phyloP scores from a whole-genome alignment of 2,329 filamentous ascomycete genomes.

The Volutella citrinella region DNA sequence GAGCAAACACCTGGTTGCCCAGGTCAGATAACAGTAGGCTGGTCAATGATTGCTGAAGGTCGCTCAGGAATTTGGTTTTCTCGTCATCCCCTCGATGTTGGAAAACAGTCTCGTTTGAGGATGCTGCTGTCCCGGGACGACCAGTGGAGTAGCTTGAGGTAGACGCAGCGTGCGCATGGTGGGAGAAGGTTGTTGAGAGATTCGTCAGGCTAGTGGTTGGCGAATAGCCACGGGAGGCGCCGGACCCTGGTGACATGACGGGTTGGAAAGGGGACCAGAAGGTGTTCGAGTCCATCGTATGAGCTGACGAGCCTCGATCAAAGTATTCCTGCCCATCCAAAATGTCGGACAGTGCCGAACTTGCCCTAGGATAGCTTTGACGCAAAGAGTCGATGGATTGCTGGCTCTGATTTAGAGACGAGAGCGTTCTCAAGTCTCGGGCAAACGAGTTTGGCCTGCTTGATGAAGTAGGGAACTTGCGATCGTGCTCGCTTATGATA shows the following conservation, averaged over 20 bases:
- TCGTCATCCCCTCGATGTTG: constrained; percentile 62
- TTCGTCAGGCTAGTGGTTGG: constrained; percentile 61
- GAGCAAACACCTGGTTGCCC: constrained; percentile 79
- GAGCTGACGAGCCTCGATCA: constrained; percentile 62
- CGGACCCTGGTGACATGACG: constrained; percentile 60
- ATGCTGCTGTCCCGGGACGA: constrained; percentile 63
- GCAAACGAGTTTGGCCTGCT: constrained; percentile 50
- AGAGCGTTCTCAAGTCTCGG: constrained; percentile 56
- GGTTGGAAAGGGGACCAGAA: constrained; percentile 89
- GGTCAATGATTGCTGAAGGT: constrained; percentile 75
- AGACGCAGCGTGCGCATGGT: constrained; percentile 40
- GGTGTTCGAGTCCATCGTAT: constrained; percentile 74
- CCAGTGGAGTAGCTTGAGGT: constrained; percentile 47
- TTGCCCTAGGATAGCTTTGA: constrained; percentile 56
- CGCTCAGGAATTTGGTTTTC: constrained; percentile 74
- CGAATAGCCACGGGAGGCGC: constrained; percentile 57
- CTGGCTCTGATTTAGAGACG: constrained; percentile 62
- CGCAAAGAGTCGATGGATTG: constrained; percentile 69
- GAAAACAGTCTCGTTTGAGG: constrained; percentile 65
- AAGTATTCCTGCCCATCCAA: constrained; percentile 71
- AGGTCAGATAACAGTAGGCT: constrained; percentile 87
- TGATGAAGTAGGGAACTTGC: constrained; percentile 41
- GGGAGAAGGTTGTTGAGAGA: constrained; percentile 48
- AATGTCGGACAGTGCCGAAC: constrained; percentile 60
- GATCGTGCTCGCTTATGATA: constrained; percentile 53